Conservation (phyloP, 1,284 basidiomycete genomes). For the Takashimella koratensis region DNA sequence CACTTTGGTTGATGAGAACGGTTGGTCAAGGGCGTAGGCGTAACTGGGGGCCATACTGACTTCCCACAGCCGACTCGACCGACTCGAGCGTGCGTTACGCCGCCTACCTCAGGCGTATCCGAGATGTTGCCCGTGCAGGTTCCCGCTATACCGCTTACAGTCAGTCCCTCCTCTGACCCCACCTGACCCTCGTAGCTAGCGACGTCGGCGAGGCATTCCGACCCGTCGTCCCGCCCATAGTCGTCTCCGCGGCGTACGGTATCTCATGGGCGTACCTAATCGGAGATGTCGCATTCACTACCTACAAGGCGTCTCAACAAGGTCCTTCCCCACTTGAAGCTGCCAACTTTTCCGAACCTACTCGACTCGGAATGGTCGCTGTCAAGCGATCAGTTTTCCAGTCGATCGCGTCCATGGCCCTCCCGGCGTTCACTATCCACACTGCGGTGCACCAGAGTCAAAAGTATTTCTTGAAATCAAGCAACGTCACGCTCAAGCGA, state of each 20-base stretch:
- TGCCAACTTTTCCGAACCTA: slow-evolving; percentile 70
- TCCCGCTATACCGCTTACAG: slow-evolving; percentile 75
- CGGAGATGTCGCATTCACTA: slow-evolving; percentile 86
- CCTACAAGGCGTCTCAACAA: slow-evolving; percentile 73
- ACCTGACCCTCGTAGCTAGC: slow-evolving; percentile 59
- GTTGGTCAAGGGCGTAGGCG: not conserved
- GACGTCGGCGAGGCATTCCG: slow-evolving; percentile 91
- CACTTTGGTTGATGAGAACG: not conserved
- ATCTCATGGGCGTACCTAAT: slow-evolving; percentile 72
- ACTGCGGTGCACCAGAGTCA: slow-evolving; percentile 74
- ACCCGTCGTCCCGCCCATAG: slow-evolving; percentile 71
- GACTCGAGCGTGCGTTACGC: slow-evolving; percentile 51
- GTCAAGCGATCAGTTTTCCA: slow-evolving; percentile 80
- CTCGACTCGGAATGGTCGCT: slow-evolving; percentile 65
- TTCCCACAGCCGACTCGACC: slow-evolving; percentile 54
- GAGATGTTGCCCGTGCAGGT: slow-evolving; percentile 70
- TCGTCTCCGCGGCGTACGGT: slow-evolving; percentile 68
- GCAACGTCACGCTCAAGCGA: slow-evolving; percentile 60
- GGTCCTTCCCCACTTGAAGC: slow-evolving; percentile 72
- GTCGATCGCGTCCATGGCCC: slow-evolving; percentile 76
- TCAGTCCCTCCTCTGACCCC: slow-evolving; percentile 46
- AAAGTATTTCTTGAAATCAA: slow-evolving; percentile 64
- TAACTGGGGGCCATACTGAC: slow-evolving; percentile 3
- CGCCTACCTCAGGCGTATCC: slow-evolving; percentile 73
- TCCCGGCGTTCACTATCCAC: slow-evolving; percentile 68